Percentiles rank a stretch among this genome's conserved stretches.
Conservation (phyloP, 2,329 filamentous ascomycete genomes). For the Clarireedia paspali region DNA sequence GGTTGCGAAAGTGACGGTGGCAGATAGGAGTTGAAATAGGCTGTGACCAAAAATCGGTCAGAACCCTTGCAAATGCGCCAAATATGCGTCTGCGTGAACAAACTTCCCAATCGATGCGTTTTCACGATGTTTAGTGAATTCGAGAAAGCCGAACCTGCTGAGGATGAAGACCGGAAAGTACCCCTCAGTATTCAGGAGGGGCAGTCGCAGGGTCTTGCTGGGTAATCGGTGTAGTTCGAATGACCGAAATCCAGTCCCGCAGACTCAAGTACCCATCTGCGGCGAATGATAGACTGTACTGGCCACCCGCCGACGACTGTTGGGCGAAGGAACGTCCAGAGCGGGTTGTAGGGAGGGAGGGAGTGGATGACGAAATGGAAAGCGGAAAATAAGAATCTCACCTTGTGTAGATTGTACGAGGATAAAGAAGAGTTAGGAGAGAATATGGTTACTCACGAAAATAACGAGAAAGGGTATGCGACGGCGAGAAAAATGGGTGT, state of each 20-base stretch:
- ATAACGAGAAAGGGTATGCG: conserved; percentile 4
- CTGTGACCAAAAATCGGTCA: conserved; percentile 2
- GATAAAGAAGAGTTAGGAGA: not conserved
- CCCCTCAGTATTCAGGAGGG: conserved; percentile 25
- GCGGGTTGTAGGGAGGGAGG: conserved; percentile 4
- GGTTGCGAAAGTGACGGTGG: not conserved
- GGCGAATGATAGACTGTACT: not conserved
- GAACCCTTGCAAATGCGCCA: conserved; percentile 5
- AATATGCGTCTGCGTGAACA: not conserved
- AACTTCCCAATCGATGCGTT: conserved; percentile 1
- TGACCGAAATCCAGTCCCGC: not conserved
- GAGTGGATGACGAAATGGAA: conserved; percentile 3
- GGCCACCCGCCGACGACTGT: not conserved
- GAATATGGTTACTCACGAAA: conserved; percentile 1
- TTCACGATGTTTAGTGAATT: not conserved
- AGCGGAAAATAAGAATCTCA: conserved; percentile 4
- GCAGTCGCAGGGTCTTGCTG: conserved; percentile 15
- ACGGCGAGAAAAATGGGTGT: not conserved
- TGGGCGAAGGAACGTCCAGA: not conserved
- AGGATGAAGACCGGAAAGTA: conserved; percentile 9
- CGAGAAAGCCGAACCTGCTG: not conserved
- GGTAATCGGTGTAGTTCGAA: not conserved
- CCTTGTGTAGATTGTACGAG: conserved; percentile 1
- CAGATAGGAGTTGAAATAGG: not conserved
- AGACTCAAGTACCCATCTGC: not conserved